phyloP scores from a whole-genome alignment of 202 grass and related monocot genomes.

The Setaria italica region DNA sequence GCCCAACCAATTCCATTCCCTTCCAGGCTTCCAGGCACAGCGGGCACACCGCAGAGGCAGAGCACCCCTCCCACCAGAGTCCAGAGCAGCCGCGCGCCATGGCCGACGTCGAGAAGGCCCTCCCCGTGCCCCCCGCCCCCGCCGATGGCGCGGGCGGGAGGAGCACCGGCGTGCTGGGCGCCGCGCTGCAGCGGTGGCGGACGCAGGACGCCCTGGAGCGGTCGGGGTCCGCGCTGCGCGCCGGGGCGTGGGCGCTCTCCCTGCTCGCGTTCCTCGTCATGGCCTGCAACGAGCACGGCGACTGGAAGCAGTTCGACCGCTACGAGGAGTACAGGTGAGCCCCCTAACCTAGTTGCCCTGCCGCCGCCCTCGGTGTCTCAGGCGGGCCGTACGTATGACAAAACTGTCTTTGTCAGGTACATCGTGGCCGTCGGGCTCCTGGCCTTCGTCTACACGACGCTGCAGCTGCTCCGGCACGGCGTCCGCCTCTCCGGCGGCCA shows the following conservation, averaged over 20 bases:
- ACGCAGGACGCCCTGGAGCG: slow-evolving; percentile 77
- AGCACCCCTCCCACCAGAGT: background rate
- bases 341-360: too few relatives aligned
- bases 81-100: slow-evolving; percentile 23
- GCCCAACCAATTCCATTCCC: slow-evolving; percentile 15
- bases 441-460: slow-evolving; percentile 75
- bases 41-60: too few relatives aligned
- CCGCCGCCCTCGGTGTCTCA: background rate
- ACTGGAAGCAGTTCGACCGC: slow-evolving; percentile 84
- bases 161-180: slow-evolving; percentile 49
- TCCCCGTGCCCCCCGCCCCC: background rate
- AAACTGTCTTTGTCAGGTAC: slow-evolving; percentile 58
- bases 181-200: slow-evolving; percentile 61
- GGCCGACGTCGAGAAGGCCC: slow-evolving; percentile 59
- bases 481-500: slow-evolving; percentile 65
- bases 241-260: slow-evolving; percentile 59
- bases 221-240: slow-evolving; percentile 57
- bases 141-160: background rate
- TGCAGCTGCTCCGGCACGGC: slow-evolving; percentile 71
- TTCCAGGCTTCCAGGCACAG: background rate
- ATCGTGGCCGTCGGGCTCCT: slow-evolving; percentile 68
- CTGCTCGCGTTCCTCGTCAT: slow-evolving; percentile 77
- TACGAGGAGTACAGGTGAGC: slow-evolving; percentile 90
- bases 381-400: background rate
- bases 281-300: slow-evolving; percentile 90